Evolutionary conservation across 1,284 basidiomycete genomes (phyloP), one percentile per base, ranked within the genome.

Genomic region (Trametes pubescens): DNA sequence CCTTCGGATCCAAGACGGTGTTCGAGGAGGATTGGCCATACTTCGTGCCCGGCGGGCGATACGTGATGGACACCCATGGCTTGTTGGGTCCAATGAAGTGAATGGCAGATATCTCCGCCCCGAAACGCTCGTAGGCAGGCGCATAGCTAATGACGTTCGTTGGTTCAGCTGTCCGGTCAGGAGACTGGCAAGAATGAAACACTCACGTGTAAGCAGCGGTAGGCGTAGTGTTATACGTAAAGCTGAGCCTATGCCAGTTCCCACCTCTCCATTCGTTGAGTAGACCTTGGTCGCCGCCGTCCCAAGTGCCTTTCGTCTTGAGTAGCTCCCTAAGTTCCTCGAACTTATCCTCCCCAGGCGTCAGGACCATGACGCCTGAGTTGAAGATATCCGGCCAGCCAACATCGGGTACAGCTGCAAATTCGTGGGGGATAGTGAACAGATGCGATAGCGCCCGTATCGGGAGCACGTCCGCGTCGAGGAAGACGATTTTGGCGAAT

Each of bases 341-440:
- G 76, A 98, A 99, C 71, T 95, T 95, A 58, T 88, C 86, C 68
- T 91, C 83, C 1, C 90, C 88, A 0, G 97, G 97, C 46, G 85
- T 85, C 51, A 96, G 79, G 60, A 98, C 94, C 80, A 99, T 87
- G 51, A 99, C 89, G 46, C 97, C 97, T 26, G 96, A 97, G 77
- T 99, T 99, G 83, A 99, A 99, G 65, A 97, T 96, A 77, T 99
- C 97, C 44, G 97, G 97, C 97, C 97, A 99, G 69, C 97, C 97
- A 34, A 95, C 93, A 77, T 99, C 97, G 6, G 97, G 95, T 18
- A 90, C 92, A 11, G 97, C 97, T 47, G 96, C 92, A 69, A 93
- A 93, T 65, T 91, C 89, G 74, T 91, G 81, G 14, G 89, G 84
- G 55, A 91, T 77, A 29, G 82, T 82, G 76, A 98, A 96, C n/a